phyloP scores from a whole-genome alignment of 2,329 filamentous ascomycete species.

The Teratosphaeria gauchensis region DNA sequence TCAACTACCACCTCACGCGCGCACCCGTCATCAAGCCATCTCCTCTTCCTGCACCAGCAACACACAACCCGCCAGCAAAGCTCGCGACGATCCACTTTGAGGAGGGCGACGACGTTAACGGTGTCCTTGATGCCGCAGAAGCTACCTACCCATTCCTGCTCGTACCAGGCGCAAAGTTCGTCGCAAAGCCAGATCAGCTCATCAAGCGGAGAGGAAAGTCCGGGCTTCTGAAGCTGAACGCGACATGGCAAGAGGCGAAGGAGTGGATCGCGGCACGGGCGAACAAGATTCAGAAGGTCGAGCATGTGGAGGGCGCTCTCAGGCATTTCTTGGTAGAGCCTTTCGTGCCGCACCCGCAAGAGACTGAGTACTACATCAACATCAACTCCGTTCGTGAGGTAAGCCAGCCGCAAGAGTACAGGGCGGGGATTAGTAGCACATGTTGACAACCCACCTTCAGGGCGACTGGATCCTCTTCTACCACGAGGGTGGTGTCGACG shows the following conservation, averaged over 20 bases:
- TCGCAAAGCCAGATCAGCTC: constrained; percentile 98
- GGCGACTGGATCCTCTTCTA: constrained; percentile 99
- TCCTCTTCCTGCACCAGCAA: constrained; percentile 71
- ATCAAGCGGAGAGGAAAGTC: constrained; percentile 99
- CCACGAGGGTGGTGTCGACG: constrained; percentile 98
- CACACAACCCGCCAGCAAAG: constrained; percentile 86
- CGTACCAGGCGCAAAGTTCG: constrained; percentile 74
- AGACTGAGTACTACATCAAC: constrained; percentile 99
- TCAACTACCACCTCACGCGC: constrained; percentile 99
- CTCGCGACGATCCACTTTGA: constrained; percentile 89
- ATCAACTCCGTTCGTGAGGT: constrained; percentile 99
- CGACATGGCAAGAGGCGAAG: constrained; percentile 88
- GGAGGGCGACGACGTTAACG: constrained; percentile 71
- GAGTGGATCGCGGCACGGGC: constrained; percentile 90
- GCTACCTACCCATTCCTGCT: constrained; percentile 94
- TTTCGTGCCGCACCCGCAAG: constrained; percentile 88
- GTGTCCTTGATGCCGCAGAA: constrained; percentile 90
- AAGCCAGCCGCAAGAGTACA: constrained; percentile 39
- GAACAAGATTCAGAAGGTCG: constrained; percentile 85
- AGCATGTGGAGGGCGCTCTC: constrained; percentile 79
- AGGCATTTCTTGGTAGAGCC: constrained; percentile 97
- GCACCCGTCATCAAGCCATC: constrained; percentile 96
- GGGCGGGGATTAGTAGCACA: not conserved
- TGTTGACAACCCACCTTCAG: constrained; percentile 42
- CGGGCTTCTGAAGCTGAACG: constrained; percentile 90